Evolutionary conservation across 768 basidiomycete species (phyloP).

Genomic region (Sporobolomyces phaffii): DNA sequence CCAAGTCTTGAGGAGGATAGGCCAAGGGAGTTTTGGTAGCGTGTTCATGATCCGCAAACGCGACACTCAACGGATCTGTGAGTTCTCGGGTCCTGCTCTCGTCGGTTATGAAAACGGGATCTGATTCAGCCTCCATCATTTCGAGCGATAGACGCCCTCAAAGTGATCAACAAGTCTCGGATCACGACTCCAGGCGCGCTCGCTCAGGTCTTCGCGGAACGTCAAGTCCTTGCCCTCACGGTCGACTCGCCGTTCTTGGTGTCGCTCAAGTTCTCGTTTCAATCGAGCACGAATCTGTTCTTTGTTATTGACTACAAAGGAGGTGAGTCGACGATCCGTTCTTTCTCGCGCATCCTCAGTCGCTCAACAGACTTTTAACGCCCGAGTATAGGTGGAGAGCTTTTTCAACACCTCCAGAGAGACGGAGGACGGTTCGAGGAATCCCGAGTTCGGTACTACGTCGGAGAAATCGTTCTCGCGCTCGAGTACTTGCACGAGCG

Average conservation of each 20-base stretch:
- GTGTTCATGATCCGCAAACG: constrained; percentile 97
- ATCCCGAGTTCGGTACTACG: constrained; percentile 83
- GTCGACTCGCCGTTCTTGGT: constrained; percentile 91
- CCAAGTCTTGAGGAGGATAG: constrained; percentile 95
- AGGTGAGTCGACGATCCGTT: background rate
- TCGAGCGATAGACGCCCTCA: constrained; percentile 97
- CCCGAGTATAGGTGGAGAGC: constrained; percentile 92
- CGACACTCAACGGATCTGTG: constrained; percentile 82
- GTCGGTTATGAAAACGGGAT: too few relatives aligned
- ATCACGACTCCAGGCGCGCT: constrained; percentile 90
- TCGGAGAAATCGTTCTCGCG: constrained; percentile 88
- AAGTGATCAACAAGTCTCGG: constrained; percentile 94
- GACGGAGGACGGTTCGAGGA: constrained; percentile 96
- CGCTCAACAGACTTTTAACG: constrained; percentile 62
- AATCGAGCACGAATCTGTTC: constrained; percentile 24
- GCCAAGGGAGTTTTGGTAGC: constrained; percentile 86
- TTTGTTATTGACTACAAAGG: constrained; percentile 38
- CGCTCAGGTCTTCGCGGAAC: constrained; percentile 84
- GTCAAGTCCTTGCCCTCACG: constrained; percentile 76
- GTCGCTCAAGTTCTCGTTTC: constrained; percentile 73
- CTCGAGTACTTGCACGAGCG: constrained; percentile 93
- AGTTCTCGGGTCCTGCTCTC: too few relatives aligned
- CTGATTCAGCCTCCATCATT: too few relatives aligned
- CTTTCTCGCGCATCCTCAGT: background rate
- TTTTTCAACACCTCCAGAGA: constrained; percentile 97